Conservation (phyloP, 2,329 filamentous ascomycete genomes). For the Neopestalotiopsis sp. region DNA sequence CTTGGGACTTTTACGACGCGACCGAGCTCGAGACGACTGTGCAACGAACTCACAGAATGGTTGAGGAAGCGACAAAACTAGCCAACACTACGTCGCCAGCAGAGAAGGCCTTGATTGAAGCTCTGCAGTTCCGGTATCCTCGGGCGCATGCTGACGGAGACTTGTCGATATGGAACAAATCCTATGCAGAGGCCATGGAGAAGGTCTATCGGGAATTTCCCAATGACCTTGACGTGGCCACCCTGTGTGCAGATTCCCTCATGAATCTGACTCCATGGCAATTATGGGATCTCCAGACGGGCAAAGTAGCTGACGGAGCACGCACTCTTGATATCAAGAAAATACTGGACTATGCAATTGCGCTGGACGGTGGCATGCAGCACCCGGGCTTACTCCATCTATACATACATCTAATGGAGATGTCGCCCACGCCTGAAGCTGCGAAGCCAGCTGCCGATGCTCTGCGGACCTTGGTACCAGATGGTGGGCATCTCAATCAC, state of each 20-base stretch:
- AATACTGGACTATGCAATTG: slow-evolving; percentile 64
- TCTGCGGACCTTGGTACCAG: slow-evolving; percentile 68
- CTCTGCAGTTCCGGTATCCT: slow-evolving; percentile 67
- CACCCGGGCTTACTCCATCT: slow-evolving; percentile 77
- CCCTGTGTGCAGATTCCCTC: slow-evolving; percentile 67
- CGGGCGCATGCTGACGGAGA: slow-evolving; percentile 51
- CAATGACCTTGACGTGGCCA: slow-evolving; percentile 66
- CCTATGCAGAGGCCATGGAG: slow-evolving; percentile 67
- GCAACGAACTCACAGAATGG: slow-evolving; percentile 50
- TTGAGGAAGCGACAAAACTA: slow-evolving; percentile 46
- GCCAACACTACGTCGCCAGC: slow-evolving; percentile 46
- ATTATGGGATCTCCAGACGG: slow-evolving; percentile 66
- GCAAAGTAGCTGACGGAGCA: slow-evolving; percentile 57
- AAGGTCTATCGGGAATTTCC: slow-evolving; percentile 55
- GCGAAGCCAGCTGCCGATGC: slow-evolving; percentile 66
- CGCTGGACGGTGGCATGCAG: slow-evolving; percentile 47
- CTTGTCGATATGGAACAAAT: slow-evolving; percentile 58
- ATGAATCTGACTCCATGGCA: slow-evolving; percentile 71
- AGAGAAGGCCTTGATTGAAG: slow-evolving; percentile 68
- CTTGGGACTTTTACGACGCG: slow-evolving; percentile 73
- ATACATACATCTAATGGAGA: slow-evolving; percentile 81
- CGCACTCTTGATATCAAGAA: slow-evolving; percentile 62
- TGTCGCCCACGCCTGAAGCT: slow-evolving; percentile 69
- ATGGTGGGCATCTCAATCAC: slow-evolving; percentile 73
- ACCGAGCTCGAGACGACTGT: slow-evolving; percentile 60